Base-by-base conservation (phyloP, 2,329 filamentous ascomycete genomes). In the Aspergillus sp. region DNA sequence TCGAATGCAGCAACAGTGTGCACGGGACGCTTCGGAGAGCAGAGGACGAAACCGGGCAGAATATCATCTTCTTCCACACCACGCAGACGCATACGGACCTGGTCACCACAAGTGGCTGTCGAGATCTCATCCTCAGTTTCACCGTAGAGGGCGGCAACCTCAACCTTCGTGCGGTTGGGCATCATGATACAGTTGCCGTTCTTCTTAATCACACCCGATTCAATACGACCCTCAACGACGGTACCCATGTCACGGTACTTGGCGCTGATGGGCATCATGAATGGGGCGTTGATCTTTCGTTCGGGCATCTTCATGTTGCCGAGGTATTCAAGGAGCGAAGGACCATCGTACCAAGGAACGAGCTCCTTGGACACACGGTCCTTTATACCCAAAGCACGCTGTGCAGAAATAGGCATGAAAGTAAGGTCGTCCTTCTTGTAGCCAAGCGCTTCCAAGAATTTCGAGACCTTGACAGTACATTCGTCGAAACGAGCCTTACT, bases 161-260 rank as follows among this genome's bases (percentile, higher is more conserved):
- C 83, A 47, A 95, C 81, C 43, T 81, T 80, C 52, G 91, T 84
- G 65, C 84, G 86, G 72, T 95, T 95, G 41, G 93, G 93, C 93
- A 98, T 98, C 85, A 98, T 89, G 50, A 94, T 73, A 63, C 95
- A 82, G 52, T 73, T 83, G 73, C 85, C 84, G 52, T 85, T 85
- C 79, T 97, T 97, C 77, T 93, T 93, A 68, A 95, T 78, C 42
- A 96, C 86, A 67, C 90, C 91, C 15, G 90, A 87, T 71, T 98
- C 93, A 56, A 98, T 87, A 78, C 96, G 95, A 57, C 93, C 93
- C 74, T 98, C 94, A 38, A 96, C 82, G 81, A 98, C 90, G 53
- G 93, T 98, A 61, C 93, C 93, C 79, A 98, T 85, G 67, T 98
- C 94, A 60, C 87, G 83, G 76, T 97, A 98, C 74, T 98, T 98